Conservation (phyloP, 2,329 filamentous ascomycete species). For the Arachnomyces sp. region DNA sequence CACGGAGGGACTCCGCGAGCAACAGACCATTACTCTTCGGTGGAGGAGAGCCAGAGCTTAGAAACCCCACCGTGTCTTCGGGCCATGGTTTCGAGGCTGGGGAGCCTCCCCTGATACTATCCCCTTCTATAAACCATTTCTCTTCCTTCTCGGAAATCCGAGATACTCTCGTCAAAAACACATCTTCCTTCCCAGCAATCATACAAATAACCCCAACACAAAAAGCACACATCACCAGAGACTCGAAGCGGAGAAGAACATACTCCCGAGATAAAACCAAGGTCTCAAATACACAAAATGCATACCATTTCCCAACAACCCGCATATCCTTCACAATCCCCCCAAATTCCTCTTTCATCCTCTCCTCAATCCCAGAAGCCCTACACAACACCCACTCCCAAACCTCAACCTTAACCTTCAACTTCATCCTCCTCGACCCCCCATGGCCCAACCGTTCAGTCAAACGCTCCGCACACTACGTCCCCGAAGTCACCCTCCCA, state of each 20-base stretch:
- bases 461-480: constrained; percentile 43
- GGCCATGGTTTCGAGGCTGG: no score
- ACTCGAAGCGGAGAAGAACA: constrained; percentile 10
- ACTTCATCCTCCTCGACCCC: constrained; percentile 54
- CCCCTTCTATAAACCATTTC: constrained; percentile 26
- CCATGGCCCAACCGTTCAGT: constrained; percentile 57
- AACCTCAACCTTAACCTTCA: constrained; percentile 36
- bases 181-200: constrained; percentile 14
- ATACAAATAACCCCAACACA: constrained; percentile 8
- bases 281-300: constrained; percentile 12
- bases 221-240: constrained; percentile 4
- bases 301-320: constrained; percentile 13
- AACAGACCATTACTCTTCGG: no score
- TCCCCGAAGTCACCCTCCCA: constrained; percentile 23
- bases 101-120: constrained; percentile 25
- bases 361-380: constrained; percentile 28
- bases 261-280: no score
- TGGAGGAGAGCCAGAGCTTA: no score
- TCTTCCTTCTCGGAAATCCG: constrained; percentile 16
- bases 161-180: constrained; percentile 23
- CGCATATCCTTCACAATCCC: constrained; percentile 38
- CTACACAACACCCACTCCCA: constrained; percentile 20
- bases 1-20: no score
- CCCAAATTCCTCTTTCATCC: constrained; percentile 39
- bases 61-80: no score